Conservation (phyloP, 2,329 filamentous ascomycete genomes). For the Fusarium metavorans region DNA sequence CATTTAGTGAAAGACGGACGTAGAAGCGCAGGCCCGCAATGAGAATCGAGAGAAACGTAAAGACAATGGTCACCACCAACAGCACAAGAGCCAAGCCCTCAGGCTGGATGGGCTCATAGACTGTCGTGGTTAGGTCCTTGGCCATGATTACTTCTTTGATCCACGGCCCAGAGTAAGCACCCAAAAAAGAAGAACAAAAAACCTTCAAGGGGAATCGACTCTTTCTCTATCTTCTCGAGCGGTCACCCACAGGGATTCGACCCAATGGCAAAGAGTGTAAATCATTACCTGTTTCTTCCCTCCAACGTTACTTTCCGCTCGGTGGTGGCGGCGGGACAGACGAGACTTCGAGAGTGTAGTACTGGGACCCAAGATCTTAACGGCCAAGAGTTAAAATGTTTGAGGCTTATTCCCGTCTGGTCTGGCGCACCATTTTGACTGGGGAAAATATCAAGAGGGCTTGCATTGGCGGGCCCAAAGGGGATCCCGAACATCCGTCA, state of each 20-base stretch:
- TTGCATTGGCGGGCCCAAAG: not conserved
- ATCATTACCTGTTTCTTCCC: not conserved
- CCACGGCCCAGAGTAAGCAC: not conserved
- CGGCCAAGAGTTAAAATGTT: not conserved
- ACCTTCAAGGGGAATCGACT: not conserved
- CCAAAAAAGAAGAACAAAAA: not conserved
- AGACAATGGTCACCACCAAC: slow-evolving; percentile 22
- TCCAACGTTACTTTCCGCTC: not conserved
- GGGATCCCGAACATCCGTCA: not conserved
- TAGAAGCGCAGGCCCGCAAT: slow-evolving; percentile 6
- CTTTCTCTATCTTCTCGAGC: not conserved
- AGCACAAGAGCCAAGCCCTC: slow-evolving; percentile 27
- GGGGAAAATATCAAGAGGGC: not conserved
- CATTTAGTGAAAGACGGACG: not conserved
- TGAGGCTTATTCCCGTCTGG: not conserved
- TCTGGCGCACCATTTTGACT: not conserved
- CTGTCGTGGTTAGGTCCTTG: slow-evolving; percentile 27
- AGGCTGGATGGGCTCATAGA: slow-evolving; percentile 29
- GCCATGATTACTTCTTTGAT: slow-evolving; percentile 16
- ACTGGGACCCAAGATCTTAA: not conserved
- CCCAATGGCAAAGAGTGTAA: not conserved
- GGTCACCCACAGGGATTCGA: not conserved
- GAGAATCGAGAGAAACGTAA: slow-evolving; percentile 20
- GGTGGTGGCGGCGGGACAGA: not conserved
- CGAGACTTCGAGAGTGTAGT: too few species aligned